A percentile compares a stretch with the other conserved stretches of the same genome.
phyloP scores from a whole-genome alignment of 1,284 basidiomycete genomes.

The Sporisorium scitamineum region DNA sequence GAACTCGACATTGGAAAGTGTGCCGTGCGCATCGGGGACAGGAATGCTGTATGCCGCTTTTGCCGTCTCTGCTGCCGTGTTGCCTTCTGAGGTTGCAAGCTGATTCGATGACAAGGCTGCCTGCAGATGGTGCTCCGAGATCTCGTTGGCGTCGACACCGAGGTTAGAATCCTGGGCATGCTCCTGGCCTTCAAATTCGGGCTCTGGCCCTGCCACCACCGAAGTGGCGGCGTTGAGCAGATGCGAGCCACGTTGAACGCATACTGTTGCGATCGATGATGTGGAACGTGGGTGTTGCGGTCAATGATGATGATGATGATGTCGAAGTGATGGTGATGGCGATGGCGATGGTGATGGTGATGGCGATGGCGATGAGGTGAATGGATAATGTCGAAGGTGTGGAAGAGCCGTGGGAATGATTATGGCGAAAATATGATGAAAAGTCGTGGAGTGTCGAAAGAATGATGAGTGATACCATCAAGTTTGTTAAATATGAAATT shows the following conservation, averaged over 20 bases:
- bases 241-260: slow-evolving; percentile 59
- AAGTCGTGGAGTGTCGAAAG: background rate
- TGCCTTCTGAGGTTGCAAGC: slow-evolving; percentile 56
- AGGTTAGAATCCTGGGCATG: slow-evolving; percentile 61
- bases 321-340: background rate
- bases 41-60: slow-evolving; percentile 67
- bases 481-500: slow-evolving; percentile 11
- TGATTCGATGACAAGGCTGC: slow-evolving; percentile 68
- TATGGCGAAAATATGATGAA: background rate
- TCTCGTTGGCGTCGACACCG: slow-evolving; percentile 64
- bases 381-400: background rate
- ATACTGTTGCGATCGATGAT: slow-evolving; percentile 35
- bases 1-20: slow-evolving; percentile 56
- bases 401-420: background rate
- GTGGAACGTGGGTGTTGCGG: background rate
- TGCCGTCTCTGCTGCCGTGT: slow-evolving; percentile 23
- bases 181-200: slow-evolving; percentile 63
- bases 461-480: slow-evolving; percentile 22
- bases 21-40: slow-evolving; percentile 63
- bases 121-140: slow-evolving; percentile 68
- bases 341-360: background rate
- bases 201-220: slow-evolving; percentile 57
- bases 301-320: slow-evolving; percentile 2
- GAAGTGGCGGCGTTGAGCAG: slow-evolving; percentile 59
- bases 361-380: background rate